Conservation (phyloP, 208 protist genomes). For the Novymonas esmeraldas region DNA sequence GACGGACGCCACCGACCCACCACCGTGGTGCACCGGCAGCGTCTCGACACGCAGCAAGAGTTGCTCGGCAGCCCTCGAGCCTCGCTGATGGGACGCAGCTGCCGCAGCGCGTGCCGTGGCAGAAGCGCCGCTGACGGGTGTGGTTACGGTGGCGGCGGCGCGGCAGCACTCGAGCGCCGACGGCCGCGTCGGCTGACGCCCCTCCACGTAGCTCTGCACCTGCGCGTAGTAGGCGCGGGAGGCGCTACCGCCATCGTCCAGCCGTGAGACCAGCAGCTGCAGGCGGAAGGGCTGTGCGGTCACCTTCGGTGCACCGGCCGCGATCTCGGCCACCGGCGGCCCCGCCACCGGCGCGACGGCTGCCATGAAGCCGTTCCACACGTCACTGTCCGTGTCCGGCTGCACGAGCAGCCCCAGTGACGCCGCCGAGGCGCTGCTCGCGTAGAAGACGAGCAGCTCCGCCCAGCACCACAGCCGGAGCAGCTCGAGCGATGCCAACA, state of each 20-base stretch:
- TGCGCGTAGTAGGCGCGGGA: slow-evolving; percentile 20
- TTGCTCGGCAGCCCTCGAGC: slow-evolving; percentile 8
- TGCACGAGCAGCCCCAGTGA: slow-evolving; percentile 16
- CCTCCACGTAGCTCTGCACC: slow-evolving; percentile 17
- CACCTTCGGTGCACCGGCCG: slow-evolving; percentile 40
- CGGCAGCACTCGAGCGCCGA: slow-evolving; percentile 21
- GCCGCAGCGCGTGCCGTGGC: not conserved
- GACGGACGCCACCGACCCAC: not conserved
- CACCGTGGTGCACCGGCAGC: slow-evolving; percentile 1
- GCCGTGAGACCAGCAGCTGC: slow-evolving; percentile 40
- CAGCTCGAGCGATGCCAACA: slow-evolving; percentile 61
- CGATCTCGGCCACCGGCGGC: slow-evolving; percentile 46
- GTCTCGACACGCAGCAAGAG: slow-evolving; percentile 17
- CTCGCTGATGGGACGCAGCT: not conserved
- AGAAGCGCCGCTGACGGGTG: not conserved
- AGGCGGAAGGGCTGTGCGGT: slow-evolving; percentile 55
- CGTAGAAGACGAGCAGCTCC: slow-evolving; percentile 46
- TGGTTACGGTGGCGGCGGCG: not conserved
- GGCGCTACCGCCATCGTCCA: slow-evolving; percentile 36
- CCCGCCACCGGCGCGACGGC: slow-evolving; percentile 55
- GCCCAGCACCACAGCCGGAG: slow-evolving; percentile 46
- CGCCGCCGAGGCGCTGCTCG: not conserved
- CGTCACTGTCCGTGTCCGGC: slow-evolving; percentile 19
- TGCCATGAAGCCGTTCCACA: slow-evolving; percentile 55
- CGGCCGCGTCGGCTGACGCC: slow-evolving; percentile 11